Evolutionary conservation across 2,329 filamentous ascomycete genomes (phyloP), one percentile per base, ranked within the genome.

Genomic region (Aspergillus ochraceoroseus): DNA sequence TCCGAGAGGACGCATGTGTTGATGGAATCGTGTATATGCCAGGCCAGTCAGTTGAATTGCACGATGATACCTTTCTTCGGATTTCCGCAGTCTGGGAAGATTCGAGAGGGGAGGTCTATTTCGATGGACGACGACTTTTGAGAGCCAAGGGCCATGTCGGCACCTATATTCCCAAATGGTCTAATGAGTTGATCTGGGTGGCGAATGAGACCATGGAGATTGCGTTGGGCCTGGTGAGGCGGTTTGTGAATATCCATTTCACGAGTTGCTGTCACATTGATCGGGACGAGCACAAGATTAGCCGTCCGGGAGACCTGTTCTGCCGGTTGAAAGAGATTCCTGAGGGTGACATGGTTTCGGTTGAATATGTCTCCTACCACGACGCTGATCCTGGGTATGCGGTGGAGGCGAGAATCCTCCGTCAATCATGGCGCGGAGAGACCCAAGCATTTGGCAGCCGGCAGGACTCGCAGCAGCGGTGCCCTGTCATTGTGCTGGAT

Each of bases 251-350:
- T 0, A 58, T 85, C 0, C 54, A 68, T 0, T 59, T 73, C 2
- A 85, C 81, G 0, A 87, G 85, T 43, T 57, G 68, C 0, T 50
- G 58, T 0, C 41, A 29, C 40, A 43, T 54, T 8, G 31, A 49
- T 23, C 12, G 34, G 56, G 0, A 63, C 65, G 32, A 55, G 61
- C 1, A 63, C 48, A 49, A 1, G 14, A 53, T 0, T 48, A 55
- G 1, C 43, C 58, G 51, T 56, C 7, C 43, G 56, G 1, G 51
- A 0, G 54, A 59, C 1, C 38, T 67, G 0, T 62, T 51, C 22
- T 67, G 61, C 31, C 58, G 66, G 0, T 29, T 62, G 9, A 66
- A 61, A 30, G 53, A 58, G 22, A 51, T 40, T 0, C 34, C 44
- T 7, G 44, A 53, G 2, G 53, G 56, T 5, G 47, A 62, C 9